Base-by-base conservation (phyloP, 345 rosid genomes). In the Aurinia saxatilis region DNA sequence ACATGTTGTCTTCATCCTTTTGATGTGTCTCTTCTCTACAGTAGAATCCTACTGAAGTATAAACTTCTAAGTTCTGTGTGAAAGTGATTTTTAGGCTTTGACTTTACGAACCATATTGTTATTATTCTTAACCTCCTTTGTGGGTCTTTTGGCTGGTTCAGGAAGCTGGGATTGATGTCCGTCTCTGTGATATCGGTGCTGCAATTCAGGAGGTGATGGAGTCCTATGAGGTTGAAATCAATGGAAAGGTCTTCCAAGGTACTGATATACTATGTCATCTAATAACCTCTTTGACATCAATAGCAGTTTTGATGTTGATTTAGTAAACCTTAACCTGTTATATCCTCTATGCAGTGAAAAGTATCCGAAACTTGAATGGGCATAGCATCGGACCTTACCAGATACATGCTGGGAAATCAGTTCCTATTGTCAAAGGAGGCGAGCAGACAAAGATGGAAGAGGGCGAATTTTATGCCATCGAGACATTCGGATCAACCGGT, bases 171-270 rank as follows among this genome's bases (percentile, higher is more conserved):
- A 90, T 93, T 1, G 97, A 93, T 71, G 99, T 90, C 42, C 96
- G 97, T 65, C 90, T 87, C 39, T 86, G 96, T 63, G 95, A 93
- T 67, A 80, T 93, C 58, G 99, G 97, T 73, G 95, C 99, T 70
- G 97, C 99, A 55, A 90, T 93, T 77, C 93, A 90, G 77, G 97
- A 93, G 73, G 99, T 90, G 54, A 93, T 90, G 96, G 95, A 90
- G 76, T 93, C 99, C 6, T 81, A 90, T 37, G 99, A 93, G 75
- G 97, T 93, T 77, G 97, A 93, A 74, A 93, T 90, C 57, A 93
- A 90, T 63, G 96, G 97, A 60, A 93, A 93, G 68, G 85, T 84
- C 48, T 90, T 76, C 78, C 95, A 78, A 80, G 99, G 97, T 93
- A 85, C 27, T 35, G 38, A 49, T 50, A 47, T 40, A 5, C 8